phyloP scores from a whole-genome alignment of 1,284 basidiomycete species.

The Cryptococcus sp. region DNA sequence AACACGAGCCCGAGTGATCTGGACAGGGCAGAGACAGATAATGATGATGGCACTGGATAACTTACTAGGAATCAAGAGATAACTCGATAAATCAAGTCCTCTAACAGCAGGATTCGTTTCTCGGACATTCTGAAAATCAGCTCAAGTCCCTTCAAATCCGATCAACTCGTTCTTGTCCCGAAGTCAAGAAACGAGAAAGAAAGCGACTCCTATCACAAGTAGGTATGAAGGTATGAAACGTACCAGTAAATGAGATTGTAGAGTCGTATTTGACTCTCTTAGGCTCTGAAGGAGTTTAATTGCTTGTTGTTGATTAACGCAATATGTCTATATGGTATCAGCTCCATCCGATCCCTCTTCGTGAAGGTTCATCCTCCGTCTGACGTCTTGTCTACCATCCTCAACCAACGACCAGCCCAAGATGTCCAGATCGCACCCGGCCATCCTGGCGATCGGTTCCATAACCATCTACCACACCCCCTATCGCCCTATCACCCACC shows the following conservation, averaged over 20 bases:
- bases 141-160: background rate
- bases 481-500: background rate
- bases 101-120: conserved; percentile 64
- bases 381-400: too few species aligned
- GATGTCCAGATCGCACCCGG: background rate
- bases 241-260: conserved; percentile 67
- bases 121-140: conserved; percentile 21
- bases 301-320: conserved; percentile 79
- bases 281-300: conserved; percentile 73
- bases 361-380: too few species aligned
- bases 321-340: conserved; percentile 69
- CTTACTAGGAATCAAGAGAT: conserved; percentile 83
- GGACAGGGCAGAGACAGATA: background rate
- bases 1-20: background rate
- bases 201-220: background rate
- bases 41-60: conserved; percentile 14
- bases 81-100: conserved; percentile 83
- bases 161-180: too few species aligned
- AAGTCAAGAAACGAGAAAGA: too few species aligned
- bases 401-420: background rate
- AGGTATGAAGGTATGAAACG: conserved; percentile 8
- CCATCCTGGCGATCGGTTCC: background rate
- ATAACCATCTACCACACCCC: too few species aligned
- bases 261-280: conserved; percentile 61
- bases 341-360: background rate